Evolutionary conservation across 768 basidiomycete genomes (phyloP).

Genomic region (Phylloporus rhodoxanthus): DNA sequence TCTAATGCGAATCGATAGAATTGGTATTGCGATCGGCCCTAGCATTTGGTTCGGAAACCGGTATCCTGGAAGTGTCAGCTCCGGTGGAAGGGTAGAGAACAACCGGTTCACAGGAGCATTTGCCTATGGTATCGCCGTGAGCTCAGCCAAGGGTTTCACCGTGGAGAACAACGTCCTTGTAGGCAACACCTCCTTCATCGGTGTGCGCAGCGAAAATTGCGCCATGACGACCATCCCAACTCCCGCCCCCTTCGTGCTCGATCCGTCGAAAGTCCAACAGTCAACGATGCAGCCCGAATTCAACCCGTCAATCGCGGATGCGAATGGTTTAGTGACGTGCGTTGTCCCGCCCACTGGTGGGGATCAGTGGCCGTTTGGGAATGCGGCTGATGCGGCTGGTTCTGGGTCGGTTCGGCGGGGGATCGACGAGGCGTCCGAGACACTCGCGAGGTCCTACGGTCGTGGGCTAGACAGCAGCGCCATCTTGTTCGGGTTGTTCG

Average conservation of each 20-base stretch:
- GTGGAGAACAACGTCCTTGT: conserved; percentile 53
- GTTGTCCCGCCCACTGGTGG: conserved; percentile 62
- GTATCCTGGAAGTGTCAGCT: conserved; percentile 49
- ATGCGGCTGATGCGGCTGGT: conserved; percentile 22
- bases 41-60: conserved; percentile 65
- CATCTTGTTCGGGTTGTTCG: not conserved
- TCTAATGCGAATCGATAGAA: conserved; percentile 36
- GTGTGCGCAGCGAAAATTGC: conserved; percentile 61
- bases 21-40: conserved; percentile 78
- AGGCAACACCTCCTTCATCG: conserved; percentile 74
- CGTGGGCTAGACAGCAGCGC: not conserved
- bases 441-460: not conserved
- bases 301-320: conserved; percentile 43
- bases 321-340: conserved; percentile 51
- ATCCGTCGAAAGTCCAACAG: conserved; percentile 36
- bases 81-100: conserved; percentile 45
- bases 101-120: conserved; percentile 65
- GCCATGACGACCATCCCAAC: conserved; percentile 44
- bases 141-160: conserved; percentile 60
- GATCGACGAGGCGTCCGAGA: too few relatives aligned
- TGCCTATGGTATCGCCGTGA: conserved; percentile 65
- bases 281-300: conserved; percentile 51
- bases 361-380: conserved; percentile 67
- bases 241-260: conserved; percentile 60
- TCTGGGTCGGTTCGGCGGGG: not conserved